phyloP scores from a whole-genome alignment of 257 asterid species.

The Ilex asprella region DNA sequence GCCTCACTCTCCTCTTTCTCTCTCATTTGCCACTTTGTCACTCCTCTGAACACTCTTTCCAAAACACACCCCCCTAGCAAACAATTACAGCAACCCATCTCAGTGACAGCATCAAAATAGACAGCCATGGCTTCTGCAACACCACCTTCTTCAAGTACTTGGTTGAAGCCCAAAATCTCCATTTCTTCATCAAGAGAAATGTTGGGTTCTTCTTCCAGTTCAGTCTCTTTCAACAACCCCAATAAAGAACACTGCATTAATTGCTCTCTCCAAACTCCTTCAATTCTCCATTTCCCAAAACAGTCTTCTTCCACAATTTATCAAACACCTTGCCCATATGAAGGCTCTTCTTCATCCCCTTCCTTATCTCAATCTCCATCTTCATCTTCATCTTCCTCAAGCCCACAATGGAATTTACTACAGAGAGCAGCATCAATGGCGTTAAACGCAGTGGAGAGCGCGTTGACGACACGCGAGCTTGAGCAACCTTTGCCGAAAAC shows the following conservation, averaged over 20 bases:
- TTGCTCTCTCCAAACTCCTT: not conserved
- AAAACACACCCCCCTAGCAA: too few relatives aligned
- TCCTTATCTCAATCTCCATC: not conserved
- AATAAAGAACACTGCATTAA: not conserved
- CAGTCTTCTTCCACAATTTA: not conserved
- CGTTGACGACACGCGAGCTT: conserved; percentile 54
- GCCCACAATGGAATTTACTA: conserved; percentile 57
- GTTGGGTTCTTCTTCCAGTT: not conserved
- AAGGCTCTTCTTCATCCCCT: too few relatives aligned
- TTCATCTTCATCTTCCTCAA: conserved; percentile 6
- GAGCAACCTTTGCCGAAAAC: conserved; percentile 75
- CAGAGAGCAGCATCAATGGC: conserved; percentile 83
- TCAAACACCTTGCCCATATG: not conserved
- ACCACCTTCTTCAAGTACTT: not conserved
- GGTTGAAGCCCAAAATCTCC: not conserved
- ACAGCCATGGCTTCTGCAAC: conserved; percentile 1
- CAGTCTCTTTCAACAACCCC: not conserved
- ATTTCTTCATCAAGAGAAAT: not conserved
- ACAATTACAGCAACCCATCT: not conserved
- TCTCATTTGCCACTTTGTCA: not conserved
- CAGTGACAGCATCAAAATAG: not conserved
- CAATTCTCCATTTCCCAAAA: not conserved
- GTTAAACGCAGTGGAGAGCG: conserved; percentile 64
- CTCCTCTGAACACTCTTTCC: not conserved
- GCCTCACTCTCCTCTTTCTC: not conserved